Conservation (phyloP, 352 stramenopile species). For the Pythium monospermum region DNA sequence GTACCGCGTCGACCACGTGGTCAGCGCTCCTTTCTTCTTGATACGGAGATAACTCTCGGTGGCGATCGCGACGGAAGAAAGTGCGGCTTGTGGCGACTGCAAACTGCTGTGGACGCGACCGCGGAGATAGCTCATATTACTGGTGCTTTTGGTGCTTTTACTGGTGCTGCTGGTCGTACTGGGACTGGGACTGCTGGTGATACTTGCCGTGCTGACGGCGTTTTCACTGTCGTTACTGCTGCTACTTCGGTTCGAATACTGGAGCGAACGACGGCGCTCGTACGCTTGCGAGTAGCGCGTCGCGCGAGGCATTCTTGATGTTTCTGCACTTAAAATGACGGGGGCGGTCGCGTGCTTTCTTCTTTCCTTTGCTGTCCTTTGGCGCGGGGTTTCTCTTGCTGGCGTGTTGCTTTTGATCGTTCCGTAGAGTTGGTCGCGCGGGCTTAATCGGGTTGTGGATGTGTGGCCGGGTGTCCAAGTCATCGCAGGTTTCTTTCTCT, state of each 20-base stretch:
- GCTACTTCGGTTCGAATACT: slow-evolving; percentile 1
- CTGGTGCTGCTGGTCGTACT: background rate
- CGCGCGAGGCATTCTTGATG: slow-evolving; percentile 14
- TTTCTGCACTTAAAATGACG: background rate
- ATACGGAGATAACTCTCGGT: slow-evolving; percentile 58
- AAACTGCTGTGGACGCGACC: slow-evolving; percentile 16
- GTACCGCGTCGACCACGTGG: slow-evolving; percentile 57
- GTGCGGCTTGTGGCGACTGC: slow-evolving; percentile 9
- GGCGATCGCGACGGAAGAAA: slow-evolving; percentile 10
- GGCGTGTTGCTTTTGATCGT: too few species aligned
- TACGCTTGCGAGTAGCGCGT: slow-evolving; percentile 19
- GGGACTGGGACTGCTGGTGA: background rate
- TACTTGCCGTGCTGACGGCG: background rate
- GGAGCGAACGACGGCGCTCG: slow-evolving; percentile 13
- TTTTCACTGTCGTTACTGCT: too few species aligned
- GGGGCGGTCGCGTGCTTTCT: background rate
- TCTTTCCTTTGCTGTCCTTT: background rate
- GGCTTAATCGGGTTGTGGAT: too few species aligned
- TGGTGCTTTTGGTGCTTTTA: background rate
- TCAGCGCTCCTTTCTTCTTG: slow-evolving; percentile 46
- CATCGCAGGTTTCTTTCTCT: background rate
- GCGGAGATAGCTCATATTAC: slow-evolving; percentile 20
- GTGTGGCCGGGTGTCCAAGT: background rate
- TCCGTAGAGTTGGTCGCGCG: too few species aligned
- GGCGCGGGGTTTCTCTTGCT: too few species aligned